Conservation (phyloP, 768 basidiomycete genomes). For the Sarcodon sp. region DNA sequence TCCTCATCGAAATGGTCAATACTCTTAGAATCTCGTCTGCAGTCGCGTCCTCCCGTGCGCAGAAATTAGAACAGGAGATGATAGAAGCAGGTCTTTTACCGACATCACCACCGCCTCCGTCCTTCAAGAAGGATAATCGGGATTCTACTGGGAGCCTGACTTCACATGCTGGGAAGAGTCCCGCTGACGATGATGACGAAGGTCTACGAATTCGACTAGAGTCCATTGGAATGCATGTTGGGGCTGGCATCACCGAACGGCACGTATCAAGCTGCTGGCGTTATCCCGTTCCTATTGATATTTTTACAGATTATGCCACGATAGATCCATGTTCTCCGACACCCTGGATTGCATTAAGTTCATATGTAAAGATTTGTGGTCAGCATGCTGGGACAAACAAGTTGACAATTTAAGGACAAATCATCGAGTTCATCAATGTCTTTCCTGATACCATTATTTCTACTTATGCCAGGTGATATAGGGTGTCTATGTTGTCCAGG, state of each 20-base stretch:
- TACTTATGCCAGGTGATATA: slow-evolving; percentile 14
- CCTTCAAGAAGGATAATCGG: slow-evolving; percentile 24
- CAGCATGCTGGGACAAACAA: slow-evolving; percentile 85
- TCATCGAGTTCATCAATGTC: slow-evolving; percentile 52
- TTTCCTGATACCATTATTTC: not conserved
- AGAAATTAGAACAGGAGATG: slow-evolving; percentile 69
- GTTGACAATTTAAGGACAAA: slow-evolving; percentile 94
- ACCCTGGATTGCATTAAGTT: slow-evolving; percentile 90
- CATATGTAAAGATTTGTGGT: slow-evolving; percentile 94
- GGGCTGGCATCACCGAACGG: slow-evolving; percentile 80
- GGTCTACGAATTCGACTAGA: slow-evolving; percentile 60
- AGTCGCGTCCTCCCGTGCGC: slow-evolving; percentile 53
- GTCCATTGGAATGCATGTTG: slow-evolving; percentile 76
- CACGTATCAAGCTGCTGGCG: slow-evolving; percentile 19
- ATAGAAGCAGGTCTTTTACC: slow-evolving; percentile 64
- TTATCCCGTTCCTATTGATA: not conserved
- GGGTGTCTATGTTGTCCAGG: slow-evolving; percentile 92
- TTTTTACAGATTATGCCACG: slow-evolving; percentile 52
- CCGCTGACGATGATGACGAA: slow-evolving; percentile 60
- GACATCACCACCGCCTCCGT: slow-evolving; percentile 28
- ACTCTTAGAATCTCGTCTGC: slow-evolving; percentile 64
- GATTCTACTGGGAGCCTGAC: slow-evolving; percentile 22
- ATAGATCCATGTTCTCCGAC: slow-evolving; percentile 63
- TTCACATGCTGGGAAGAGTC: slow-evolving; percentile 9
- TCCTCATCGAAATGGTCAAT: slow-evolving; percentile 70